Evolutionary conservation across 306 rosid species (phyloP).

Genomic region (Mimosa bimucronata): DNA sequence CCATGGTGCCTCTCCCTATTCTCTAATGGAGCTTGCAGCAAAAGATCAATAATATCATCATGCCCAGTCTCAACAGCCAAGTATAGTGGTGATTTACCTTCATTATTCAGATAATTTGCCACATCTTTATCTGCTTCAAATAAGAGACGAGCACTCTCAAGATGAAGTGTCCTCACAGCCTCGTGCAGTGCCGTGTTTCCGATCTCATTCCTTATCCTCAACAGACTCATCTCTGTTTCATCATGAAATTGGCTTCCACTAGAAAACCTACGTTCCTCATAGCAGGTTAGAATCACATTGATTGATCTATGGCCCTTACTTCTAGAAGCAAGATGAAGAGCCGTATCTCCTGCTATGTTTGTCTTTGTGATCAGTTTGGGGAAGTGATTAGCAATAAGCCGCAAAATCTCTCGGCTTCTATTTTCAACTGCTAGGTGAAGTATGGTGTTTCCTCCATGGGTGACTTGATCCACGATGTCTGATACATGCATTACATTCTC

Average conservation of each 20-base stretch:
- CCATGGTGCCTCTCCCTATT: not conserved
- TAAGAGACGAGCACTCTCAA: not conserved
- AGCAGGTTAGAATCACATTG: not conserved
- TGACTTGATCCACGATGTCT: not conserved
- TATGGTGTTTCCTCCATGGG: not conserved
- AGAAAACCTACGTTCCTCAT: not conserved
- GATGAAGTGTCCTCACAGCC: not conserved
- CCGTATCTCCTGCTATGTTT: not conserved
- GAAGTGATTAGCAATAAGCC: not conserved
- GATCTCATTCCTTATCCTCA: not conserved
- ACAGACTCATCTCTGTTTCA: not conserved
- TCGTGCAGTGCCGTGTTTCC: slow-evolving; percentile 11
- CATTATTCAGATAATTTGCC: not conserved
- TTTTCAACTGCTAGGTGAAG: not conserved
- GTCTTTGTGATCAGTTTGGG: not conserved
- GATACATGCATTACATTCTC: not conserved
- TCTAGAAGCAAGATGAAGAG: not conserved
- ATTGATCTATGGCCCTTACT: not conserved
- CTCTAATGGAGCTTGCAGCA: not conserved
- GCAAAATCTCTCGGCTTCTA: not conserved
- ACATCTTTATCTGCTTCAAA: not conserved
- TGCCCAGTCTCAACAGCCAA: not conserved
- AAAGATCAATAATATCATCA: not conserved
- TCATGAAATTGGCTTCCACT: not conserved
- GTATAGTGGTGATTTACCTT: slow-evolving; percentile 7